Evolutionary conservation across 2,329 filamentous ascomycete species (phyloP).

Genomic region (Ophiobolus disseminans): DNA sequence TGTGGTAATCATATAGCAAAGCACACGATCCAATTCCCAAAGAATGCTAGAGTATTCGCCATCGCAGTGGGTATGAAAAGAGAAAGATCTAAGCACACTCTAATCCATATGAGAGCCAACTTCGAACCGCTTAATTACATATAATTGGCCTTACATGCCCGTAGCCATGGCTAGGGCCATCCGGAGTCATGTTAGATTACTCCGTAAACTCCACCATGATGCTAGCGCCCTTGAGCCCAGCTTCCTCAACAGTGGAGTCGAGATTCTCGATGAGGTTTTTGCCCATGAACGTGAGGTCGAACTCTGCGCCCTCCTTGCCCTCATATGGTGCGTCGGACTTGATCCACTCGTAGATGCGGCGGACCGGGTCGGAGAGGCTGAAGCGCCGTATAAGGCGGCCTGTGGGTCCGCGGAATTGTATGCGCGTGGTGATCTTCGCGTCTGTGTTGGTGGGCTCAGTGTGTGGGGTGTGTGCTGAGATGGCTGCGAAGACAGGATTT

Average conservation of each 20-base stretch:
- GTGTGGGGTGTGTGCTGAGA: conserved; percentile 76
- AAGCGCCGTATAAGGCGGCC: conserved; percentile 86
- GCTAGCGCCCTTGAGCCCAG: conserved; percentile 87
- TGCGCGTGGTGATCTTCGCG: conserved; percentile 77
- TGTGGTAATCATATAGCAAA: background rate
- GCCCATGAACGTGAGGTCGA: conserved; percentile 89
- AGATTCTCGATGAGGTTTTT: conserved; percentile 81
- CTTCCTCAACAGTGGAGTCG: conserved; percentile 77
- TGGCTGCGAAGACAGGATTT: conserved; percentile 68
- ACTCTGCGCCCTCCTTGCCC: conserved; percentile 77
- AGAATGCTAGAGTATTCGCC: conserved; percentile 4
- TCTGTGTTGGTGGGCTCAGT: conserved; percentile 73
- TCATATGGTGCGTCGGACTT: conserved; percentile 83
- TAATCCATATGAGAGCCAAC: background rate
- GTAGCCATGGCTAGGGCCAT: background rate
- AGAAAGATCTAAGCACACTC: conserved; percentile 4
- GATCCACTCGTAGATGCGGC: conserved; percentile 92
- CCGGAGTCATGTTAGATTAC: background rate
- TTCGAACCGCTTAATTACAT: conserved; percentile 2
- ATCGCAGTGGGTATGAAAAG: background rate
- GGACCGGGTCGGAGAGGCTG: conserved; percentile 74
- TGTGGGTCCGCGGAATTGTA: conserved; percentile 80
- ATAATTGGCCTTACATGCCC: background rate
- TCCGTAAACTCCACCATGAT: conserved; percentile 87
- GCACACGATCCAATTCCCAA: background rate